Percentiles rank a stretch among this genome's conserved stretches.
phyloP scores from a whole-genome alignment of 148 eudicot species.

The Selenicereus undatus region DNA sequence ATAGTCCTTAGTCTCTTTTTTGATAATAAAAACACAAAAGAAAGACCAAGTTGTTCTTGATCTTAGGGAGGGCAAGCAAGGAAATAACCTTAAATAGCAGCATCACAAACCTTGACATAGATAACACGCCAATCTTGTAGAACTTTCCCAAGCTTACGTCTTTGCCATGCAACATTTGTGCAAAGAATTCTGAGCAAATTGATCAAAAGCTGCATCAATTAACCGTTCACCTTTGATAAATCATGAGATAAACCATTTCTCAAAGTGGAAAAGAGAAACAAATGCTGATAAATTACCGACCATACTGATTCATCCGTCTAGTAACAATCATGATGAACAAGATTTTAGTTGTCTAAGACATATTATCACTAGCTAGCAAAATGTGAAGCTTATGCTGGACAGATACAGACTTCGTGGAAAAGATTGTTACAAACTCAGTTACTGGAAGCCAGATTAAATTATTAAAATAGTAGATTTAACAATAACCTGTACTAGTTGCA shows the following conservation, averaged over 20 bases:
- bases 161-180: conserved; percentile 96
- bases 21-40: too few species aligned
- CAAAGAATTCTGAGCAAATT: conserved; percentile 77
- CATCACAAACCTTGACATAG: conserved; percentile 67
- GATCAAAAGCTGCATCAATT: conserved; percentile 61
- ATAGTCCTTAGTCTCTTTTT: too few species aligned
- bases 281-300: neutral
- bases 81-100: neutral
- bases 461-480: neutral
- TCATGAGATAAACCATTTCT: conserved; percentile 10
- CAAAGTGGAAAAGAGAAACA: conserved; percentile 1
- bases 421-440: neutral
- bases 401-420: conserved; percentile 11
- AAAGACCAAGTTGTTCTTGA: neutral
- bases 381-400: neutral
- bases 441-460: neutral
- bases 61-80: neutral
- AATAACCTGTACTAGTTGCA: conserved; percentile 83
- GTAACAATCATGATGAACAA: neutral
- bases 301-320: neutral
- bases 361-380: neutral
- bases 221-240: conserved; percentile 23
- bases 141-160: conserved; percentile 97
- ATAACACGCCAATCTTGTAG: conserved; percentile 96
- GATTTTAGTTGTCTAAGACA: neutral